These are phyloP conservation scores for Schizophyllum amplum DNA, from an alignment of 1,284 basidiomycete species.

Conservation along the genomic window DNA sequence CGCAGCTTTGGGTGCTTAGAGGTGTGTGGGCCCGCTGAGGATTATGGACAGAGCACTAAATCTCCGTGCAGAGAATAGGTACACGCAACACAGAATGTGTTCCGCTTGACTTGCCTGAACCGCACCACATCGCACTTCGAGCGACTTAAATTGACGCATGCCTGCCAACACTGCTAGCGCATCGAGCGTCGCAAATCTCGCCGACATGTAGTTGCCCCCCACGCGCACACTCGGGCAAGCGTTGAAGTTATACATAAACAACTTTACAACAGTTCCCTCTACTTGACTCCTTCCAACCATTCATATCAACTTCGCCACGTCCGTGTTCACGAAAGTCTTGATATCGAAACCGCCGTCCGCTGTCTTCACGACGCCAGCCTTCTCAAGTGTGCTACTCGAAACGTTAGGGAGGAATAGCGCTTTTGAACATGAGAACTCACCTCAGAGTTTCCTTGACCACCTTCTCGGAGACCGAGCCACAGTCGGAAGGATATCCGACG, in stretches of 20 bases:
- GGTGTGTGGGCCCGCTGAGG: background rate
- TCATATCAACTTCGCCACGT: conserved; percentile 30
- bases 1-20: background rate
- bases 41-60: background rate
- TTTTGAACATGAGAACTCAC: conserved; percentile 32
- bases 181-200: no score
- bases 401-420: background rate
- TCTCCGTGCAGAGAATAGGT: no score
- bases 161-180: no score
- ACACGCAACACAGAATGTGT: no score
- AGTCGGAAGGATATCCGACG: conserved; percentile 67
- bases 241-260: no score
- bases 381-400: conserved; percentile 52
- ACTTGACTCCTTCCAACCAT: background rate
- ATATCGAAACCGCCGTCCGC: conserved; percentile 54
- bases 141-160: no score
- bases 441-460: conserved; percentile 65
- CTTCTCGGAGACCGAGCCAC: conserved; percentile 50
- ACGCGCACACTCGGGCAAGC: no score
- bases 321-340: conserved; percentile 52
- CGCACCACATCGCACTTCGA: no score
- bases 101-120: no score
- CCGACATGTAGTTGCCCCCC: no score
- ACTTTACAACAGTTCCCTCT: no score
- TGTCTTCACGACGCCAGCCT: conserved; percentile 65